phyloP scores from a whole-genome alignment of 2,329 filamentous ascomycete species.

The Aspergillus amoenus region DNA sequence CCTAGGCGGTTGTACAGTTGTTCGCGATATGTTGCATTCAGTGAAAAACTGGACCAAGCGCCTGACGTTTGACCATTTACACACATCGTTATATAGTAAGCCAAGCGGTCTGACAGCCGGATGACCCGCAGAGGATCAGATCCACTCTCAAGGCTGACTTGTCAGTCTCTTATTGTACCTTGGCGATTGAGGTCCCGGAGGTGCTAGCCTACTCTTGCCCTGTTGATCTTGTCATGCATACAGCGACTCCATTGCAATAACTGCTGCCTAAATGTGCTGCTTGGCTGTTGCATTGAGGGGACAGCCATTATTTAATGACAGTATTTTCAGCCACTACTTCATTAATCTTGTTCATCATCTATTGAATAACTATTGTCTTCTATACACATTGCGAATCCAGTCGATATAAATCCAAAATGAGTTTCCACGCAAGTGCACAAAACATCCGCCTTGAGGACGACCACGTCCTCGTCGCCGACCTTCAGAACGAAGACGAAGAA shows the following conservation, averaged over 20 bases:
- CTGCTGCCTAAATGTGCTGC: not conserved
- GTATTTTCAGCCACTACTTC: not conserved
- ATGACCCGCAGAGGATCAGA: not conserved
- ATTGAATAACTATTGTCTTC: not conserved
- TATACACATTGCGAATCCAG: not conserved
- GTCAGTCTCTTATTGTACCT: not conserved
- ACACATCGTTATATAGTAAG: not conserved
- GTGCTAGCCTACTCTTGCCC: not conserved
- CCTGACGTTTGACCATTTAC: not conserved
- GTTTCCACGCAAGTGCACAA: conserved; percentile 20
- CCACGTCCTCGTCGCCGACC: conserved; percentile 14
- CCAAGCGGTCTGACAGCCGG: not conserved
- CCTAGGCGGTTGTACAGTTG: not conserved
- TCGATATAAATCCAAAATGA: conserved; percentile 14
- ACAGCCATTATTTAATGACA: not conserved
- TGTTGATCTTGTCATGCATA: not conserved
- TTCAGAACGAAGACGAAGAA: conserved; percentile 9
- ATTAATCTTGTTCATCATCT: not conserved
- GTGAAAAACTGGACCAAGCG: not conserved
- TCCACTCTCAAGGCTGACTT: not conserved
- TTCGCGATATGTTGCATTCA: not conserved
- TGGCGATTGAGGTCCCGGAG: not conserved
- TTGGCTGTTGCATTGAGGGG: not conserved
- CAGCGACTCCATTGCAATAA: not conserved
- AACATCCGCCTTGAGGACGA: conserved; percentile 15